A percentile compares a stretch with the other conserved stretches of the same genome.
Evolutionary conservation across 2,329 filamentous ascomycete species (phyloP).

Genomic region (Fusarium clavum): DNA sequence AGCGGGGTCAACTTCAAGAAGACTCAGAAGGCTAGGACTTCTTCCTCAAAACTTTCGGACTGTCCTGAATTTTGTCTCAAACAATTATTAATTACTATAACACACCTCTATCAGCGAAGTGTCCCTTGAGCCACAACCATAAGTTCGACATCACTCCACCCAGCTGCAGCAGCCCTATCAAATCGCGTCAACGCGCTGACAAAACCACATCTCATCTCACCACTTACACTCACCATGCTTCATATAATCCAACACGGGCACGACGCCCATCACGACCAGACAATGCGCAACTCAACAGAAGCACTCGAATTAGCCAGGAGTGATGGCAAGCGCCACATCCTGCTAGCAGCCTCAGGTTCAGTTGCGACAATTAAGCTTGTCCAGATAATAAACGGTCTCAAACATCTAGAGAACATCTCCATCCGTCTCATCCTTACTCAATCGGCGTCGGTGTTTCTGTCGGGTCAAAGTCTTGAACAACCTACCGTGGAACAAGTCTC

Average conservation of each 20-base stretch:
- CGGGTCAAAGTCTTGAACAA: slow-evolving; percentile 81
- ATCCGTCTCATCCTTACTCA: slow-evolving; percentile 87
- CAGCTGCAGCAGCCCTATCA: slow-evolving; percentile 13
- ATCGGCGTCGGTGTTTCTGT: slow-evolving; percentile 79
- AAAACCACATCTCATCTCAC: slow-evolving; percentile 3
- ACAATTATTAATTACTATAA: too few species aligned
- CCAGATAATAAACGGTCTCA: slow-evolving; percentile 71
- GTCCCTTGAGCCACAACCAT: too few species aligned
- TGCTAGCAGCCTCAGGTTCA: slow-evolving; percentile 60
- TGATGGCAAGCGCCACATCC: slow-evolving; percentile 57
- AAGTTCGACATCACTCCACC: slow-evolving; percentile 2
- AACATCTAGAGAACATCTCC: slow-evolving; percentile 67
- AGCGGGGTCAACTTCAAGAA: background rate
- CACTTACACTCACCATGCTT: slow-evolving; percentile 33
- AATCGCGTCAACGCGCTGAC: slow-evolving; percentile 9
- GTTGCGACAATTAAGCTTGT: slow-evolving; percentile 92
- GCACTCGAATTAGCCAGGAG: slow-evolving; percentile 49
- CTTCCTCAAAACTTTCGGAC: background rate
- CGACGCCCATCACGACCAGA: slow-evolving; percentile 41
- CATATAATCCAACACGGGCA: slow-evolving; percentile 38
- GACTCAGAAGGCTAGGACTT: background rate
- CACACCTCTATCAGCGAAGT: too few species aligned
- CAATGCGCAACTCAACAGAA: slow-evolving; percentile 46
- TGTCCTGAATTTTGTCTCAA: too few species aligned
- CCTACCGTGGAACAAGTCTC: slow-evolving; percentile 72